Base-by-base conservation (phyloP, 1,284 basidiomycete species). In the Marasmius sp. region DNA sequence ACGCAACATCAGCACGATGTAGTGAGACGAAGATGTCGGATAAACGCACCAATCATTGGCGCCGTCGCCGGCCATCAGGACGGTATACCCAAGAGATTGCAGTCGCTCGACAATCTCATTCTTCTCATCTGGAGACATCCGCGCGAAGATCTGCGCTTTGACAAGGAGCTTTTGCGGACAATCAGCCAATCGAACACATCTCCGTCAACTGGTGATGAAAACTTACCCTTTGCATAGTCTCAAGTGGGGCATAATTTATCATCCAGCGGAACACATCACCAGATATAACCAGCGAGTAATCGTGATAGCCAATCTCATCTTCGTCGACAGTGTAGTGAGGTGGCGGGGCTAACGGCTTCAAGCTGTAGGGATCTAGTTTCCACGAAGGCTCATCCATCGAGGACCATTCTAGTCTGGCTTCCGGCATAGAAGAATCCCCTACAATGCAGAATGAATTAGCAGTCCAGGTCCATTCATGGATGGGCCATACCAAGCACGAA, bases 221-320 rank as follows among this genome's bases (percentile, higher is more conserved):
- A 79, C 88, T 65, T 72, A 95, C 95, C 61, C 95, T 84, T 70
- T 98, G 93, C 66, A 97, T 76, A 0, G 95, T 97, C 77, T 99
- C 97, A 27, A 96, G 80, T 5, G 97, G 91, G 0, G 95, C 95
- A 77, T 94, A 88, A 72, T 97, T 97, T 68, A 99, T 87, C 89
- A 99, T 96, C 97, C 97, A 99, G 39, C 94, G 86, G 80, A 99
- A 99, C 33, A 97, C 90, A 70, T 99, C 97, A n/a, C 97, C 97
- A 1, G 95, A 96, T 54, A 99, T 79, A 1, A 93, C 95, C 16
- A 99, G 83, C 20, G 95, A 90, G 73, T 96, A 99, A 71, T 99
- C 97, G 61, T 94, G 92, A 63, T 88, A 87, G 38, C 85, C 83
- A 36, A 88, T 77, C 64, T 93, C 89, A 54, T 88, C 87, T 2